These are phyloP conservation scores for Colletotrichum gloeosporioides DNA, from an alignment of 2,329 filamentous ascomycete species.

Conservation along the genomic window DNA sequence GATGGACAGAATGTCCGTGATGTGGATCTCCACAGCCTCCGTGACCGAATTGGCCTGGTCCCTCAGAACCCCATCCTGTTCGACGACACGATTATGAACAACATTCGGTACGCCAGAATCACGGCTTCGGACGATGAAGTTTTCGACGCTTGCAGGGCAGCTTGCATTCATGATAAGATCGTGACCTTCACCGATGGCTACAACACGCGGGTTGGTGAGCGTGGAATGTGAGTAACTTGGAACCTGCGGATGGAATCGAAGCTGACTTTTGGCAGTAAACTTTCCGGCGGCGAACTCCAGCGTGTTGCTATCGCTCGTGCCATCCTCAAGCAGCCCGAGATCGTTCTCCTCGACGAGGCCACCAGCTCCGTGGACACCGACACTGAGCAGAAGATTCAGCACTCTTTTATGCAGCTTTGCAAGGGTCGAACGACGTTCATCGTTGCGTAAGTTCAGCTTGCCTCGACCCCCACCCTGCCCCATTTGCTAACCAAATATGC, in stretches of 20 bases:
- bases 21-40: constrained; percentile 56
- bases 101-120: constrained; percentile 61
- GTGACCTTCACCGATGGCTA: constrained; percentile 58
- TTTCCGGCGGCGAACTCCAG: constrained; percentile 72
- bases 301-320: constrained; percentile 73
- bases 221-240: constrained; percentile 45
- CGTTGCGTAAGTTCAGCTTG: constrained; percentile 57
- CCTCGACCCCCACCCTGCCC: too few species aligned
- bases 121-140: constrained; percentile 61
- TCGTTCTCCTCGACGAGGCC: constrained; percentile 80
- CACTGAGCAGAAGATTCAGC: constrained; percentile 71
- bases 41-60: constrained; percentile 60
- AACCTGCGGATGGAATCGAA: neutral
- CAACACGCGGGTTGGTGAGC: constrained; percentile 55
- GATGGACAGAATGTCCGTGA: constrained; percentile 63
- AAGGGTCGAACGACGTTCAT: constrained; percentile 70
- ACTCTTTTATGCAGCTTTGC: constrained; percentile 63
- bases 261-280: constrained; percentile 47
- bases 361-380: constrained; percentile 79
- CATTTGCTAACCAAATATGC: constrained; percentile 3
- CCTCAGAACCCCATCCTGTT: constrained; percentile 62
- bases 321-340: constrained; percentile 75
- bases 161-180: constrained; percentile 65
- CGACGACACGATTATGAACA: constrained; percentile 64
- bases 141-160: constrained; percentile 57